Evolutionary conservation across 108 stramenopile species (phyloP).

Genomic region (Conticribra weissflogii): DNA sequence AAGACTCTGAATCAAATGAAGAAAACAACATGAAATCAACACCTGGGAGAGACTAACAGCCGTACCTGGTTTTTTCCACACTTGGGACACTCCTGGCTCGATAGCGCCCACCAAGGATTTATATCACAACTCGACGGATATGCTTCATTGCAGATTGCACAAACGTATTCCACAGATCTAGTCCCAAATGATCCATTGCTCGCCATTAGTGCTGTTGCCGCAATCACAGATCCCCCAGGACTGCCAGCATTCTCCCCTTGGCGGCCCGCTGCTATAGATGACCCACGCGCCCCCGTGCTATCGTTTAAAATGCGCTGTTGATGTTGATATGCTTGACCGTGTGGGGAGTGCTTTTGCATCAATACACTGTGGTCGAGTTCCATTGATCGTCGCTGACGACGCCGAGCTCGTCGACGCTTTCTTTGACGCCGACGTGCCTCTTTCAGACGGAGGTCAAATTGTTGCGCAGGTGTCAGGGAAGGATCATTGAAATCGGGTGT

Average conservation of each 20-base stretch:
- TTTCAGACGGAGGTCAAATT: constrained; percentile 30
- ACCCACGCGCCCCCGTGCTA: neutral
- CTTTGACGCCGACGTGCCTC: constrained; percentile 48
- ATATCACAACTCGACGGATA: constrained; percentile 71
- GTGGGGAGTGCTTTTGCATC: neutral
- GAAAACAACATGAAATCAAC: neutral
- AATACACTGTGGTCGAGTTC: too few species aligned
- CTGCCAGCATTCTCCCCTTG: neutral
- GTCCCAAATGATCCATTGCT: constrained; percentile 52
- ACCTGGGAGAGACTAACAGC: neutral
- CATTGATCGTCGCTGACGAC: constrained; percentile 21
- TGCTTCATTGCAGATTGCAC: constrained; percentile 81
- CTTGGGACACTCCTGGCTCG: constrained; percentile 85
- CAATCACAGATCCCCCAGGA: neutral
- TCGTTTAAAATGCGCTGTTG: neutral
- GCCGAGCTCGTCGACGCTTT: constrained; percentile 40
- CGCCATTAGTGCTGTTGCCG: constrained; percentile 21
- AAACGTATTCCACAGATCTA: constrained; percentile 80
- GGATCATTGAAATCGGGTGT: constrained; percentile 39
- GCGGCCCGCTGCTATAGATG: constrained; percentile 3
- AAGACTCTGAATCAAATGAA: too few species aligned
- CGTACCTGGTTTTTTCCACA: constrained; percentile 77
- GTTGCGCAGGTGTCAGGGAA: constrained; percentile 15
- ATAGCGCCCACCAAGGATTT: constrained; percentile 89
- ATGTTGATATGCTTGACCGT: neutral